phyloP scores from a whole-genome alignment of 805 yeast genomes.

The Wickerhamiella bombiphila region DNA sequence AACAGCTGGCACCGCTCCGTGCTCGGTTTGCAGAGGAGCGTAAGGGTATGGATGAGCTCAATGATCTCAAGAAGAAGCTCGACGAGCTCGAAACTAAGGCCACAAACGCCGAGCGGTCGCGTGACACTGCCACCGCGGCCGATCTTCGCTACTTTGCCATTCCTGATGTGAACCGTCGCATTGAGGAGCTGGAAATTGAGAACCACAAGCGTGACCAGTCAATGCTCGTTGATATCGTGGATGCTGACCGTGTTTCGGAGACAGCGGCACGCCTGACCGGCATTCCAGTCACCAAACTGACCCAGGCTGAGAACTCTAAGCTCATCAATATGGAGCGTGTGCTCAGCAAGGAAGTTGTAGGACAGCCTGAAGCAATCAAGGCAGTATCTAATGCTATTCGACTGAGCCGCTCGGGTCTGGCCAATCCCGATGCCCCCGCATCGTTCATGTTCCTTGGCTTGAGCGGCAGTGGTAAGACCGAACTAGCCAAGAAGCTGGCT shows the following conservation, averaged over 20 bases:
- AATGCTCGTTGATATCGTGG: constrained; percentile 79
- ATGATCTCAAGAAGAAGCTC: constrained; percentile 73
- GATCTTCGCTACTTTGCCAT: constrained; percentile 95
- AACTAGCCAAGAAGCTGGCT: constrained; percentile 90
- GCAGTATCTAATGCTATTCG: constrained; percentile 94
- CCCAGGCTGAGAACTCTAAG: constrained; percentile 89
- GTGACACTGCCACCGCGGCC: constrained; percentile 87
- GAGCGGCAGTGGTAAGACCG: constrained; percentile 97
- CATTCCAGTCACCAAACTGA: constrained; percentile 85
- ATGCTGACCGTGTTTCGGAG: constrained; percentile 84
- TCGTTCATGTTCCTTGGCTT: constrained; percentile 88
- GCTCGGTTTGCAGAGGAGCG: constrained; percentile 78
- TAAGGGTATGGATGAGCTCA: constrained; percentile 80
- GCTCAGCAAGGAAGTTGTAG: constrained; percentile 72
- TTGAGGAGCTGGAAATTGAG: constrained; percentile 59
- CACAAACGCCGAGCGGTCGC: constrained; percentile 90
- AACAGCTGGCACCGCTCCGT: constrained; percentile 68
- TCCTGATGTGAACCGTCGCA: constrained; percentile 73
- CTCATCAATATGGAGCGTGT: constrained; percentile 89
- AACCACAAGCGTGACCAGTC: constrained; percentile 52
- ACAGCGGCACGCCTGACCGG: constrained; percentile 95
- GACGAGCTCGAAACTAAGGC: constrained; percentile 92
- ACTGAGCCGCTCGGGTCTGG: constrained; percentile 81
- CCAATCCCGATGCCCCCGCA: constrained; percentile 94
- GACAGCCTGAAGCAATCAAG: constrained; percentile 89